Evolutionary conservation across 768 basidiomycete genomes (phyloP).

Genomic region (Nevesoporus exiguus): DNA sequence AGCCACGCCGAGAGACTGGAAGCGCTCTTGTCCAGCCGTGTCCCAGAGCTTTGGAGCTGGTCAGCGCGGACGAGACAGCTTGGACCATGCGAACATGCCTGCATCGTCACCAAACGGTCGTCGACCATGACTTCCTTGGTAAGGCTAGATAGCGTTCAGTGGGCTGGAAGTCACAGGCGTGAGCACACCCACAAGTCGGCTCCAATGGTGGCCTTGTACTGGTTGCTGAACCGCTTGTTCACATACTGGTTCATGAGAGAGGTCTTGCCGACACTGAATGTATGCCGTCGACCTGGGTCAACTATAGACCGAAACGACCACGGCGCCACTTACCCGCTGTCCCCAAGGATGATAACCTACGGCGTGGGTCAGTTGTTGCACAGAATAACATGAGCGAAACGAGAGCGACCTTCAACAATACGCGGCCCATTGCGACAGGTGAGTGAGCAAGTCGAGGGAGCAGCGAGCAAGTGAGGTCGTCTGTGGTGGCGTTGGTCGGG

Average conservation of each 20-base stretch:
- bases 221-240: slow-evolving; percentile 98
- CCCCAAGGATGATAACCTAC: slow-evolving; percentile 98
- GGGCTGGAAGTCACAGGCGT: slow-evolving; percentile 6
- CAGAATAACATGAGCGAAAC: neutral
- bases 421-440: slow-evolving; percentile 63
- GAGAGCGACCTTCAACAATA: slow-evolving; percentile 70
- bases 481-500: neutral
- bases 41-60: slow-evolving; percentile 83
- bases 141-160: slow-evolving; percentile 47
- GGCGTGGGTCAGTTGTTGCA: slow-evolving; percentile 8
- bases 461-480: neutral
- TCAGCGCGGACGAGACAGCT: slow-evolving; percentile 1
- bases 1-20: slow-evolving; percentile 97
- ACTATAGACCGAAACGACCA: slow-evolving; percentile 4
- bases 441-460: neutral
- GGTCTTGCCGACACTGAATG: slow-evolving; percentile 89
- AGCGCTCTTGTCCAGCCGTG: slow-evolving; percentile 98
- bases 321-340: slow-evolving; percentile 71
- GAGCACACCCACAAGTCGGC: slow-evolving; percentile 79
- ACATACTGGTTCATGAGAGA: slow-evolving; percentile 99
- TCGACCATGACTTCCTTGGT: slow-evolving; percentile 99
- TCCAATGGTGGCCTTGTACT: slow-evolving; percentile 99
- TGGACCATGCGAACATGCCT: slow-evolving; percentile 49
- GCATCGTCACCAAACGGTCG: slow-evolving; percentile 97
- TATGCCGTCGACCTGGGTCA: slow-evolving; percentile 2